Base-by-base conservation (phyloP, 805 yeast genomes). In the Nakazawaea wyomingensis region DNA sequence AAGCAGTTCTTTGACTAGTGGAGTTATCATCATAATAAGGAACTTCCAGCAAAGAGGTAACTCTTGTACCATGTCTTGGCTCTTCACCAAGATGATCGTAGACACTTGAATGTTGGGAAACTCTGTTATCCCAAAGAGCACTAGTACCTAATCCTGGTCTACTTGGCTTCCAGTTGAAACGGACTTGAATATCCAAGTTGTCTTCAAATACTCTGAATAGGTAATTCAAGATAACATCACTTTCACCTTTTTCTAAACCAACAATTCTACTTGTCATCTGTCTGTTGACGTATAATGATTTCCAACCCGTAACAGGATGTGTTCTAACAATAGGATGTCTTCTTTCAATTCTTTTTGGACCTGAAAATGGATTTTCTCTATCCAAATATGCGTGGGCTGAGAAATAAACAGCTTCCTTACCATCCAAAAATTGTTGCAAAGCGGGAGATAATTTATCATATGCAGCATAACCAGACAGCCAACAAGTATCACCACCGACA, bases 231-330 rank as follows among this genome's bases (percentile, higher is more conserved):
- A 78, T 67, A 6, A 71, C 54, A 31, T 68, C 69, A 7, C 74
- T 65, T 58, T 78, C 83, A 39, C 61, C 73, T 19, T 70, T 68
- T 42, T 71, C 69, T 41, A 78, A 63, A 0, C 80, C 83, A 7
- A 70, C 68, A 45, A 78, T 77, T 46, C 75, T 64, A 34, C 54
- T 62, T 11, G 80, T 76, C 69, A 68, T 67, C 17, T 66, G 61
- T 37, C 78, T 66, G 59, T 77, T 76, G 34, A 77, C 75, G 47
- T 64, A 78, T 49, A 79, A 60, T 1, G 79, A 62, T 58, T 79
- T 80, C 75, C 78, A 69, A 34, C 82, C 82, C 22, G 84, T 78
- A 11, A 72, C 80, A 8, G 85, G 85, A 51, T 80, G 80, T 31
- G 82, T 76, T 61, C 84, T 71, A 28, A 80, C 71, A 20, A 80